phyloP scores from a whole-genome alignment of 2,329 filamentous ascomycete species.

The Aspergillus clavatus region DNA sequence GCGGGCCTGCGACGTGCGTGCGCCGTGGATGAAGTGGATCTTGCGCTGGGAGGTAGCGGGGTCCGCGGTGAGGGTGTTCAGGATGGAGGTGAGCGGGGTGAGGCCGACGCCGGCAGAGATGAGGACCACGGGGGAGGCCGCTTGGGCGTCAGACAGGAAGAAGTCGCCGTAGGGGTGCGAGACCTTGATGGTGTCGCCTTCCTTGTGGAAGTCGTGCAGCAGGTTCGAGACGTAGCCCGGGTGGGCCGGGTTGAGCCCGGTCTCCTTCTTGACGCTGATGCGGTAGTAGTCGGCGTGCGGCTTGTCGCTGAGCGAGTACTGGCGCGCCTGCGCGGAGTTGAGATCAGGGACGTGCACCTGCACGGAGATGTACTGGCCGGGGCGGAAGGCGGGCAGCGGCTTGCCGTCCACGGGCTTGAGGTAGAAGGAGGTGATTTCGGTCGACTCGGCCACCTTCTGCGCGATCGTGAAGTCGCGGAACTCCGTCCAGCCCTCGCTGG shows the following conservation, averaged over 20 bases:
- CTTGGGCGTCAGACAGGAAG: conserved; percentile 43
- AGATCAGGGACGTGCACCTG: conserved; percentile 54
- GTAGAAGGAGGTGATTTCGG: conserved; percentile 66
- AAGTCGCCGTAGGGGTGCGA: conserved; percentile 63
- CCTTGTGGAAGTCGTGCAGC: conserved; percentile 57
- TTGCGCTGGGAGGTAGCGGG: conserved; percentile 45
- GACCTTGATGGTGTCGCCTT: conserved; percentile 59
- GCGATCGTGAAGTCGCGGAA: conserved; percentile 63
- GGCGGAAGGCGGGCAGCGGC: conserved; percentile 58
- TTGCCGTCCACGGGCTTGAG: conserved; percentile 58
- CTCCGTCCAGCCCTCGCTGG: conserved; percentile 49
- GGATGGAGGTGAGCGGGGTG: conserved; percentile 57
- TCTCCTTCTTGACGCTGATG: conserved; percentile 66
- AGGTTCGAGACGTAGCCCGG: conserved; percentile 65
- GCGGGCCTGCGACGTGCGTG: conserved; percentile 41
- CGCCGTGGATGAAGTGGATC: conserved; percentile 57
- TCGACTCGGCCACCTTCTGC: conserved; percentile 58
- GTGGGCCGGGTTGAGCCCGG: conserved; percentile 49
- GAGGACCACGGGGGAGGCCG: conserved; percentile 50
- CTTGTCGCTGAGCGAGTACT: conserved; percentile 67
- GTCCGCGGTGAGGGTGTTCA: conserved; percentile 47
- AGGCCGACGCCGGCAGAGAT: conserved; percentile 59
- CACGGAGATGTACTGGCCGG: conserved; percentile 70
- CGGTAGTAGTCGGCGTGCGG: conserved; percentile 59
- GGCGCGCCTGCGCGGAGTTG: conserved; percentile 59